A percentile compares a stretch with the other conserved stretches of the same genome.
phyloP scores from a whole-genome alignment of 2,329 filamentous ascomycete species.

The Xylaria sp. region DNA sequence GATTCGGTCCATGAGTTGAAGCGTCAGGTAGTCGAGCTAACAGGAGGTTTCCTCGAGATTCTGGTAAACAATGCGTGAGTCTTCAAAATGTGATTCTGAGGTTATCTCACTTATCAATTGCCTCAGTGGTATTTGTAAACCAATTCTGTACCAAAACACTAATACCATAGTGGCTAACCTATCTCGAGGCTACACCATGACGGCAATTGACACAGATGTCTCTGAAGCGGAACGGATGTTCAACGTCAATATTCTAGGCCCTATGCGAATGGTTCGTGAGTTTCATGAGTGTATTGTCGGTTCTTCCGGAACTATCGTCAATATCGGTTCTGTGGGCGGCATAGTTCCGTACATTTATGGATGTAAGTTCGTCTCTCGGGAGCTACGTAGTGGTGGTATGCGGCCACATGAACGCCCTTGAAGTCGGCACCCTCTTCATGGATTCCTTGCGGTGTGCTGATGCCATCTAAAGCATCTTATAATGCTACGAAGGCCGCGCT shows the following conservation, averaged over 20 bases:
- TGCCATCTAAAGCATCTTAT: slow-evolving; percentile 38
- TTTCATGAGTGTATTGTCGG: slow-evolving; percentile 30
- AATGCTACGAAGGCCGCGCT: slow-evolving; percentile 38
- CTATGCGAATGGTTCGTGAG: slow-evolving; percentile 36
- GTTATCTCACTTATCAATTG: neutral
- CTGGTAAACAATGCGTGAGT: slow-evolving; percentile 26
- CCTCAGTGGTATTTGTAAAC: neutral
- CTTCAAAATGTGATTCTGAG: neutral
- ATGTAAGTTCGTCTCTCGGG: slow-evolving; percentile 21
- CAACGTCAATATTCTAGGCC: slow-evolving; percentile 38
- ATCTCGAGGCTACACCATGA: slow-evolving; percentile 35
- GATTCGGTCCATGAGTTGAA: slow-evolving; percentile 7
- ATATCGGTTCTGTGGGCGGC: slow-evolving; percentile 38
- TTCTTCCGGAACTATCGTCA: slow-evolving; percentile 32
- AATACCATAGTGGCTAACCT: neutral
- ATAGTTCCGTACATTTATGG: slow-evolving; percentile 36
- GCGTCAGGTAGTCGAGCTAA: neutral
- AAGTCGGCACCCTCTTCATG: no score
- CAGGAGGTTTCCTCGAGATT: slow-evolving; percentile 7
- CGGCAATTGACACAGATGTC: slow-evolving; percentile 36
- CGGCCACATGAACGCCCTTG: no score
- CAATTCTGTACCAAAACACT: neutral
- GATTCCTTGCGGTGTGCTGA: no score
- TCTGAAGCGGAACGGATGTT: slow-evolving; percentile 31
- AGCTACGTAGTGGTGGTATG: no score